These are phyloP conservation scores for Helicostylum pulchrum DNA, from an alignment of 192 early-diverging fungal genomes.

Conservation along the genomic window DNA sequence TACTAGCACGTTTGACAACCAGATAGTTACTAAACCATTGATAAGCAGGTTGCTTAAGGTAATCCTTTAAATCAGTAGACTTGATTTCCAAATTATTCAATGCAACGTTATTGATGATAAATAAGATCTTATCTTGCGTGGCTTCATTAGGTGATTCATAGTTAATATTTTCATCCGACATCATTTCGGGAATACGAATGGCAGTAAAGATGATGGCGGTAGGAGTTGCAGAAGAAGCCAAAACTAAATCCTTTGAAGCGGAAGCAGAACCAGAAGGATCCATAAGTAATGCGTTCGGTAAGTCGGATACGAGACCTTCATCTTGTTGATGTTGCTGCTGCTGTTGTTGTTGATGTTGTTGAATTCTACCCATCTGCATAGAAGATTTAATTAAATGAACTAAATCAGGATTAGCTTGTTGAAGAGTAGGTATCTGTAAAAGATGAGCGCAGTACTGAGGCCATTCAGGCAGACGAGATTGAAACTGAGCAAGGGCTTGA, in stretches of 20 bases:
- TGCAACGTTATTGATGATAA: constrained; percentile 95
- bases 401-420: constrained; percentile 74
- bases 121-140: constrained; percentile 90
- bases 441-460: constrained; percentile 84
- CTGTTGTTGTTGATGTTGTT: neutral
- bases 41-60: constrained; percentile 60
- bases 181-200: constrained; percentile 10
- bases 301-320: constrained; percentile 5
- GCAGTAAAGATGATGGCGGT: constrained; percentile 20
- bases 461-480: constrained; percentile 81
- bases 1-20: constrained; percentile 91
- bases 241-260: neutral
- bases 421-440: constrained; percentile 79
- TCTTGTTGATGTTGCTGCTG: constrained; percentile 9
- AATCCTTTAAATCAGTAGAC: constrained; percentile 69
- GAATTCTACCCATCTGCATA: constrained; percentile 28
- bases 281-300: neutral
- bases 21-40: constrained; percentile 96
- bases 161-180: neutral
- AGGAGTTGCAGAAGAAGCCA: neutral
- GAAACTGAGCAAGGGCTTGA: constrained; percentile 81
- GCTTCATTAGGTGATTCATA: constrained; percentile 56
- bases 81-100: constrained; percentile 81
- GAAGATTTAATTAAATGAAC: constrained; percentile 58
- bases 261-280: neutral